Evolutionary conservation across 2,329 filamentous ascomycete species (phyloP).

Genomic region (Fusarium tanahbumbuense): DNA sequence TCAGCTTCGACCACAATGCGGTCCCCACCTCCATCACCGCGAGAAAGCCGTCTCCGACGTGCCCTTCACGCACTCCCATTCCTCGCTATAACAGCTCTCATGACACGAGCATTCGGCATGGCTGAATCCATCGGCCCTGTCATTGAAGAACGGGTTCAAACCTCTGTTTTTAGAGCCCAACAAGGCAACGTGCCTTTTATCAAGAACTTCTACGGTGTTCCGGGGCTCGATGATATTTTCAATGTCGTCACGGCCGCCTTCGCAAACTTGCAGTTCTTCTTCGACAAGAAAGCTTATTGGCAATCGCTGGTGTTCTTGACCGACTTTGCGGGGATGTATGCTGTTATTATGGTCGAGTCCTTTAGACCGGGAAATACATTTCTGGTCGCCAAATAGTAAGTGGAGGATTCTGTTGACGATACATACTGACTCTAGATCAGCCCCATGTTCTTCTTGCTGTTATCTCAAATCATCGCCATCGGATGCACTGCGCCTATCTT

Average conservation of each 20-base stretch:
- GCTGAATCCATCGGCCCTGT: constrained; percentile 28
- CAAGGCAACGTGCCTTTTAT: no score
- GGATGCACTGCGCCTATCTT: constrained; percentile 41
- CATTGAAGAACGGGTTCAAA: constrained; percentile 18
- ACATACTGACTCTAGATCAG: constrained; percentile 7
- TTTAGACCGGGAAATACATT: constrained; percentile 30
- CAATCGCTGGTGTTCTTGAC: constrained; percentile 46
- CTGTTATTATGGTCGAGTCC: constrained; percentile 44
- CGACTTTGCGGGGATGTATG: constrained; percentile 46
- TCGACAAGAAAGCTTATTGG: constrained; percentile 41
- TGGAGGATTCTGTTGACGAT: fast-evolving
- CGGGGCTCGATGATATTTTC: constrained; percentile 38
- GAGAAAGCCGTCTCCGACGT: constrained; percentile 19
- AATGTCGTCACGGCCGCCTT: constrained; percentile 37
- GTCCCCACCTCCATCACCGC: background rate
- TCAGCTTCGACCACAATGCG: background rate
- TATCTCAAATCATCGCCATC: constrained; percentile 40
- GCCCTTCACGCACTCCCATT: constrained; percentile 40
- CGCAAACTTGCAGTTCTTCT: constrained; percentile 42
- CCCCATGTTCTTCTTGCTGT: constrained; percentile 33
- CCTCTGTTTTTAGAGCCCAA: constrained; percentile 3
- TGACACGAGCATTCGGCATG: constrained; percentile 39
- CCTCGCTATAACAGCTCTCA: constrained; percentile 33
- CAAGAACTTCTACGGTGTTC: constrained; percentile 38
- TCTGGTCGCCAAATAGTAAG: constrained; percentile 43